Percentiles rank a stretch among this genome's conserved stretches.
phyloP scores from a whole-genome alignment of 1,139 yeast genomes.

The Suhomyces wounanorum region DNA sequence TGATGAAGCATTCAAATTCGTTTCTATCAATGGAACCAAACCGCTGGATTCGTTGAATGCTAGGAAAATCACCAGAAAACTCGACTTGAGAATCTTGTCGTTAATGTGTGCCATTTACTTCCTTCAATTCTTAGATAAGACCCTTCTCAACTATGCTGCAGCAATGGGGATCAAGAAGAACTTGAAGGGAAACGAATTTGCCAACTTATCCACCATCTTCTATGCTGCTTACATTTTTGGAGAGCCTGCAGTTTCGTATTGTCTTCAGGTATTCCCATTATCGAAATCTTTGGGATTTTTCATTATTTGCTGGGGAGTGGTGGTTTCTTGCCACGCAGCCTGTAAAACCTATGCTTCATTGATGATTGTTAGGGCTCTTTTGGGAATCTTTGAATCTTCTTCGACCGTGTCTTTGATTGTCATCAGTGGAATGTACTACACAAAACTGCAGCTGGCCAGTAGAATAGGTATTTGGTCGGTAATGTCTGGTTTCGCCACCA shows the following conservation, averaged over 20 bases:
- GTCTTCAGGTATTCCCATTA: conserved; percentile 41
- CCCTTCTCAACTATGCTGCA: conserved; percentile 48
- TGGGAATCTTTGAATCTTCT: conserved; percentile 26
- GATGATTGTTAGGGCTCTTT: conserved; percentile 42
- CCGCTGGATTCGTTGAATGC: background rate
- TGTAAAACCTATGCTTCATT: conserved; percentile 42
- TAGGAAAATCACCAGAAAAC: conserved; percentile 18
- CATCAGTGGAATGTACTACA: conserved; percentile 40
- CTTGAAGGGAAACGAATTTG: conserved; percentile 39
- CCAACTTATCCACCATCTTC: conserved; percentile 45
- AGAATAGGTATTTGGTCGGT: conserved; percentile 26
- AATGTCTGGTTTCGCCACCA: conserved; percentile 44
- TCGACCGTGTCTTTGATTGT: conserved; percentile 23
- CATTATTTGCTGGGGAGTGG: conserved; percentile 45
- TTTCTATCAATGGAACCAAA: conserved; percentile 3
- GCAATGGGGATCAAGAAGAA: conserved; percentile 51
- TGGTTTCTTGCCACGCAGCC: conserved; percentile 36
- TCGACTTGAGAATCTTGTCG: conserved; percentile 35
- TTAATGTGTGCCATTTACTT: conserved; percentile 42
- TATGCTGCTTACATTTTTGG: conserved; percentile 50
- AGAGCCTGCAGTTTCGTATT: conserved; percentile 43
- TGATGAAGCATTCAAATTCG: conserved; percentile 14
- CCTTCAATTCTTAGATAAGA: conserved; percentile 48
- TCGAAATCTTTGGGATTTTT: conserved; percentile 41
- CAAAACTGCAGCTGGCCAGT: conserved; percentile 29